Base-by-base conservation (phyloP, 768 basidiomycete species). In the Russula vinacea region DNA sequence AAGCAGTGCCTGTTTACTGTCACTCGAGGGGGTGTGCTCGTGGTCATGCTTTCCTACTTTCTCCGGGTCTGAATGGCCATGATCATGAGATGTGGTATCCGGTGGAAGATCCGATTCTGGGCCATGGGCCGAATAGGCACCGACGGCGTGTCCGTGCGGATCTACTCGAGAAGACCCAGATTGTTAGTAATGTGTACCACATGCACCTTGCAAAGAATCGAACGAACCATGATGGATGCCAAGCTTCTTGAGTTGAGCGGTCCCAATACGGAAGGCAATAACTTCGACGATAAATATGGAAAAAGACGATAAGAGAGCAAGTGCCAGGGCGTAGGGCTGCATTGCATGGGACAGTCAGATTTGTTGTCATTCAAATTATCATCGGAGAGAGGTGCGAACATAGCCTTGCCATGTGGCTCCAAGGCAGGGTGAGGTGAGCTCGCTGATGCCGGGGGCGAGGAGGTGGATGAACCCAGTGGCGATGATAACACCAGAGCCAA, bases 231-330 rank as follows among this genome's bases (percentile, higher is more conserved):
- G 84, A 11, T 72, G 72, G 29, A 88, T 70, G 11, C 92, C 92
- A 8, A 92, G 73, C 62, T 80, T 79, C 19, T 79, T 78, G 8
- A 98, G 82, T 72, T 84, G 88, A 9, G 84, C 77, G 0, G 84
- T 88, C 0, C 95, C 96, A 80, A 89, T 87, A 60, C 95, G 85
- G 77, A 94, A 93, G 14, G 94, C 93, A 54, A 90, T 71, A 17
- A 98, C 74, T 74, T 98, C 94, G 56, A 90, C 75, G 68, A 92
- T 80, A 77, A 97, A 98, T 51, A 97, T 89, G 32, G 71, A 68
- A 73, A 93, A 95, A 42, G 97, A 86, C 70, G 91, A 87, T 49
- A 86, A 71, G 74, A 98, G 83, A 62, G 90, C 88, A 33, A 97
- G 77, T 0, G 86, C 94, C 6, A 95, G 80, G 0, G 91, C 80